Base-by-base conservation (phyloP, 441 rosid genomes). In the Syzygium syzygioides region DNA sequence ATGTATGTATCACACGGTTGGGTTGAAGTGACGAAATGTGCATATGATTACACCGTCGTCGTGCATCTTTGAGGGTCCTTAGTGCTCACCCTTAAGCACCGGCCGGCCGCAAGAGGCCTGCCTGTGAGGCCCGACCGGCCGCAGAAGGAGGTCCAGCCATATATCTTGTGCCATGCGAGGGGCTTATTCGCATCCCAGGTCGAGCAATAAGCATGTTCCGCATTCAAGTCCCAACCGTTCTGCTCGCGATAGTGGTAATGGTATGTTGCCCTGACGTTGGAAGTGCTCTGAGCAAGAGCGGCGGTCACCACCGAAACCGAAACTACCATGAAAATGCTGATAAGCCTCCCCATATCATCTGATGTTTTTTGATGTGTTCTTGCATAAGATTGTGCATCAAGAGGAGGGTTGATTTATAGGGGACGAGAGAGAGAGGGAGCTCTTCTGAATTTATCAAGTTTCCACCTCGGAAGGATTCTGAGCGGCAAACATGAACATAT, bases 131-230 rank as follows among this genome's bases (percentile, higher is more conserved):
- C 89, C 91, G 14, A 15, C 85, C 0, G 93, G 25, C 91, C 92
- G 4, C 93, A 92, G 41, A 91, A 92, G 26, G 94, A 92, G 4
- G 93, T 92, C 93, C 93, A 93, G 2, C 93, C 89, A 32, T 91
- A 92, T 52, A 79, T 89, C 19, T 20, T 54, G 41, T 92, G 91
- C 95, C 92, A 91, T 6, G 57, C 85, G 55, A 90, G 88, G 13
- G 94, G 92, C 89, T 89, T 89, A 32, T 14, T 14, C 26, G 93
- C 92, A 59, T 91, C 92, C 92, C 92, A 92, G 8, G 93, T 91
- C 0, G 93, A 48, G 86, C 93, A 93, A 25, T 56, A 91, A 37
- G 90, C 93, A 48, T 90, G 88, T 2, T 41, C 92, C 11, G 87
- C 87, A 18, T 4, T 88, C 86, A 88, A 88, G 87, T 90, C 85